A percentile compares a stretch with the other conserved stretches of the same genome.
These are phyloP conservation scores for Nicotiana rustica DNA, from an alignment of 305 asterid species.

Conservation along the genomic window DNA sequence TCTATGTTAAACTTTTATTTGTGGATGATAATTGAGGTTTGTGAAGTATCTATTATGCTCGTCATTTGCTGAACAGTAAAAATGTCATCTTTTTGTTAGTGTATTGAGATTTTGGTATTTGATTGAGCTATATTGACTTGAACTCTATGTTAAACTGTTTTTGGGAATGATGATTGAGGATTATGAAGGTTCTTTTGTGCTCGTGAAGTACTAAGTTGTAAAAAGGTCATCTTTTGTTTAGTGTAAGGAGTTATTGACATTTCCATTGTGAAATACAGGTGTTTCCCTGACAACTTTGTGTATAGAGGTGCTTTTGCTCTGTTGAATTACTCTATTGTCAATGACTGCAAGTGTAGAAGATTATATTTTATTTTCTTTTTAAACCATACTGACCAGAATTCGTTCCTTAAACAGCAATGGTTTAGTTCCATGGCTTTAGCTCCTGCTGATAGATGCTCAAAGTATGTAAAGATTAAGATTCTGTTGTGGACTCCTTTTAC, in stretches of 20 bases:
- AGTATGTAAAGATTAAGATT: background rate
- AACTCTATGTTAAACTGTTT: background rate
- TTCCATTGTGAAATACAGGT: background rate
- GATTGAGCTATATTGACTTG: background rate
- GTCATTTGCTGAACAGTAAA: background rate
- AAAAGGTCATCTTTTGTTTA: background rate
- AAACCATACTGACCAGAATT: background rate
- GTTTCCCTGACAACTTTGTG: slow-evolving; percentile 2
- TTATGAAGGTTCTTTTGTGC: background rate
- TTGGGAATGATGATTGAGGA: background rate
- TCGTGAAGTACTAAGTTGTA: background rate
- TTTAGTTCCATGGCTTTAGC: background rate
- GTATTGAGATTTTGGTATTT: background rate
- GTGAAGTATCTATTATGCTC: background rate
- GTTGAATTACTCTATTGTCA: background rate
- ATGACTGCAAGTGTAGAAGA: background rate
- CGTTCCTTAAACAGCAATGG: background rate
- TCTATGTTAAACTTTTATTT: background rate
- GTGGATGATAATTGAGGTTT: background rate
- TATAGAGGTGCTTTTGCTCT: background rate
- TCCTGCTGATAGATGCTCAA: background rate
- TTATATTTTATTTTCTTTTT: background rate
- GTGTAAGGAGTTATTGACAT: slow-evolving; percentile 21
- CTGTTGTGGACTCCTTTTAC: background rate
- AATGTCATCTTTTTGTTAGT: background rate